phyloP scores from a whole-genome alignment of 179 eudicot species.

The Pouteria campechiana region DNA sequence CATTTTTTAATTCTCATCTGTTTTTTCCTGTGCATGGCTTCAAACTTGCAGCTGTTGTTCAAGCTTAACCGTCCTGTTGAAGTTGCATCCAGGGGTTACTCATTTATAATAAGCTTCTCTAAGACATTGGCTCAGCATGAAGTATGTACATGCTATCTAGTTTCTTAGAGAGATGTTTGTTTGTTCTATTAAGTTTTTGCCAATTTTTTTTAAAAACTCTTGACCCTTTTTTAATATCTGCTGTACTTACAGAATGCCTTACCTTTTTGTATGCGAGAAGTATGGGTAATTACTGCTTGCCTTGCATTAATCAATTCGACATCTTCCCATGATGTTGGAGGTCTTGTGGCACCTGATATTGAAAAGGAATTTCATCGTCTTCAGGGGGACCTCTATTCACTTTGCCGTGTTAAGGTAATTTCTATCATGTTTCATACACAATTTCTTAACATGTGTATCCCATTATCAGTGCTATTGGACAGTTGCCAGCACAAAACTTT shows the following conservation, averaged over 20 bases:
- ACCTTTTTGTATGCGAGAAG: constrained; percentile 97
- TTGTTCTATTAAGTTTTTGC: constrained; percentile 2
- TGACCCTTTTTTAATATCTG: neutral
- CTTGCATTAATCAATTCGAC: constrained; percentile 67
- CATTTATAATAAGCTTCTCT: constrained; percentile 84
- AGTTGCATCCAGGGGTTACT: constrained; percentile 88
- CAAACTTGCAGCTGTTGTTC: constrained; percentile 65
- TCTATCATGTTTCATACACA: neutral
- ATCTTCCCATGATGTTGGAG: constrained; percentile 56
- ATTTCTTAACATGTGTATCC: too few species aligned
- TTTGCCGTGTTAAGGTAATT: constrained; percentile 78
- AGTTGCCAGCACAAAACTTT: too few species aligned
- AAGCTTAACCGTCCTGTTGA: constrained; percentile 87
- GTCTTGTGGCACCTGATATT: constrained; percentile 52
- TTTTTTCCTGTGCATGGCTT: constrained; percentile 3
- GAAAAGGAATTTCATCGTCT: constrained; percentile 90
- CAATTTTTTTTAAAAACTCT: constrained; percentile 3
- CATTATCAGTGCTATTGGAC: too few species aligned
- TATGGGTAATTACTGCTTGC: constrained; percentile 91
- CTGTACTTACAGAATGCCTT: constrained; percentile 50
- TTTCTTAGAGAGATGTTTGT: neutral
- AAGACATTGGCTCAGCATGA: constrained; percentile 65
- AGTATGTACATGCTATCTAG: constrained; percentile 29
- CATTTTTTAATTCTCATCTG: neutral
- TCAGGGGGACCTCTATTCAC: constrained; percentile 82